Percentiles rank a stretch among this genome's conserved stretches.
phyloP scores from a whole-genome alignment of 2,329 filamentous ascomycete genomes.

The Fusarium siculi region DNA sequence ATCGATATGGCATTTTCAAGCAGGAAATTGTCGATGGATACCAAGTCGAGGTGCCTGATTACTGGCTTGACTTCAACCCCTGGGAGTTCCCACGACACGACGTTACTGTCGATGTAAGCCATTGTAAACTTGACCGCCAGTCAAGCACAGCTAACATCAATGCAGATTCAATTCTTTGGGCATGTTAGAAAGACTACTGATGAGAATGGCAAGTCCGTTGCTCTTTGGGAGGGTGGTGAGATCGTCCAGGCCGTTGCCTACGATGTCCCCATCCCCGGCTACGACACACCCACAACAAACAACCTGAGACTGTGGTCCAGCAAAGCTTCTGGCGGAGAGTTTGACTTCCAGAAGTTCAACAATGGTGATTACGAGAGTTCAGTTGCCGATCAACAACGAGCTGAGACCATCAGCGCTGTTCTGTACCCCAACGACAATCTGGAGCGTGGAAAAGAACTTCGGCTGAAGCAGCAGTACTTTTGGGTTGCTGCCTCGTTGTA shows the following conservation, averaged over 20 bases:
- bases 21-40: slow-evolving; percentile 99
- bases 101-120: slow-evolving; percentile 83
- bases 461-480: slow-evolving; percentile 99
- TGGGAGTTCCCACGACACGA: slow-evolving; percentile 99
- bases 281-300: slow-evolving; percentile 89
- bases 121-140: neutral
- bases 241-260: slow-evolving; percentile 92
- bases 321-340: slow-evolving; percentile 96
- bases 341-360: slow-evolving; percentile 99
- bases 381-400: slow-evolving; percentile 96
- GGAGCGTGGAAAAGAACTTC: slow-evolving; percentile 94
- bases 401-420: slow-evolving; percentile 98
- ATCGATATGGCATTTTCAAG: slow-evolving; percentile 98
- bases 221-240: slow-evolving; percentile 92
- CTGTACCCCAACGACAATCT: slow-evolving; percentile 98
- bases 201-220: slow-evolving; percentile 77
- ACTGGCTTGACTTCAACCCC: slow-evolving; percentile 99
- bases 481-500: slow-evolving; percentile 97
- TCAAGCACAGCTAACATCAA: slow-evolving; percentile 4
- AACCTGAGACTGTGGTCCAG: slow-evolving; percentile 97
- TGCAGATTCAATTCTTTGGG: slow-evolving; percentile 90
- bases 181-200: slow-evolving; percentile 80
- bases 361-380: slow-evolving; percentile 97
- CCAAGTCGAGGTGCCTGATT: slow-evolving; percentile 97
- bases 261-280: slow-evolving; percentile 92